Conservation (phyloP, 805 yeast genomes). For the Wickerhamiella dianesei region DNA sequence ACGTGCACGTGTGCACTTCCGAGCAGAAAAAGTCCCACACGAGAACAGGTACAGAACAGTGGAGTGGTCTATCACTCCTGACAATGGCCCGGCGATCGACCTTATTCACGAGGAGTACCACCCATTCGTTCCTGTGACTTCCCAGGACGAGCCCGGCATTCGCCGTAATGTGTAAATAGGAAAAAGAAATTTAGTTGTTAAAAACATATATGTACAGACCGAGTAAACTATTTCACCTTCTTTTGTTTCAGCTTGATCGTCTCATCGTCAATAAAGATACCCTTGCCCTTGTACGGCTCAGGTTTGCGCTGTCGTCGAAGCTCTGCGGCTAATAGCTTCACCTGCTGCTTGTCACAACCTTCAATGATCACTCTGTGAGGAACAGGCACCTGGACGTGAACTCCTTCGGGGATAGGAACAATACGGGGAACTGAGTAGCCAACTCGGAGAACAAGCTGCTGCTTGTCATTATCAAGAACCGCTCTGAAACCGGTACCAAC, state of each 20-base stretch:
- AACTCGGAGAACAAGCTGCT: slow-evolving; percentile 61
- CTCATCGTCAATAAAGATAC: slow-evolving; percentile 84
- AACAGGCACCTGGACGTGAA: slow-evolving; percentile 62
- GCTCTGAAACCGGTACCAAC: slow-evolving; percentile 98
- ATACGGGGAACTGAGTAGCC: slow-evolving; percentile 79
- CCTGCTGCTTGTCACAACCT: slow-evolving; percentile 79
- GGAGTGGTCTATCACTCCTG: slow-evolving; percentile 48
- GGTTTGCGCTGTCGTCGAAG: slow-evolving; percentile 84
- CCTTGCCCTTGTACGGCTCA: slow-evolving; percentile 97
- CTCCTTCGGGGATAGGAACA: slow-evolving; percentile 60
- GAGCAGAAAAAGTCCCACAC: slow-evolving; percentile 55
- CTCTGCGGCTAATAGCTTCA: slow-evolving; percentile 75
- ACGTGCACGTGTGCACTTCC: slow-evolving; percentile 41
- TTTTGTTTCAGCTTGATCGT: slow-evolving; percentile 81
- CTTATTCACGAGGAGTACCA: slow-evolving; percentile 35
- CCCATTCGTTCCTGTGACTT: slow-evolving; percentile 18
- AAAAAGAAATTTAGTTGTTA: neutral
- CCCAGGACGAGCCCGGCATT: slow-evolving; percentile 13
- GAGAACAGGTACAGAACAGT: slow-evolving; percentile 43
- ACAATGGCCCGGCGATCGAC: slow-evolving; percentile 32
- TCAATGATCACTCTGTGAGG: slow-evolving; percentile 78
- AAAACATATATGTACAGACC: neutral
- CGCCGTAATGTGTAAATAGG: neutral
- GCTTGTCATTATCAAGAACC: slow-evolving; percentile 43
- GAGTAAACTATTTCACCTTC: slow-evolving; percentile 65